Evolutionary conservation across 257 asterid species (phyloP), one percentile per base, ranked within the genome.

Genomic region (Plectranthus barbatus): DNA sequence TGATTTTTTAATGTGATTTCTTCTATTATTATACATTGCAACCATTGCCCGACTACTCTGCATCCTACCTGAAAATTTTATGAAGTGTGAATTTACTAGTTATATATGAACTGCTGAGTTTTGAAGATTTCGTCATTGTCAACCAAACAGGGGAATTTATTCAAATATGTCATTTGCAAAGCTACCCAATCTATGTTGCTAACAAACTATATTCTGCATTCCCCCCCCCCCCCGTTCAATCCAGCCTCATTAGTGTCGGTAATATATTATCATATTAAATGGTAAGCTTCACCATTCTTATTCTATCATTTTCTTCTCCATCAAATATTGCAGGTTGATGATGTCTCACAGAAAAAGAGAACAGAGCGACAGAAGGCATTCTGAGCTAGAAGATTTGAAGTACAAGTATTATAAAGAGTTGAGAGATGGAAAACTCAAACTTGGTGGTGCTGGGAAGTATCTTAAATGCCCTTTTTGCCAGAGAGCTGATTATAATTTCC

Each of bases 401-500:
- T 31, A 82, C 21, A 76, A 52, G 62, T 83, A 74, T 64, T 91
- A 81, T 50, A 72, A 47, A 49, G 88, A 84, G 13, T 72, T 91
- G 68, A 84, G 82, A 60, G 84, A 84, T 62, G 79, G 61, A 72
- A 76, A 29, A 37, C 71, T 81, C 60, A 83, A 67, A 68, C 66
- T 84, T 49, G 67, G 47, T 52, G 72, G 82, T 58, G 61, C 80
- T 71, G 88, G 88, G 51, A 75, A 68, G 65, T 70, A 81, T 60
- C 68, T 78, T 29, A 24, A 23, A 5, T 91, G 96, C 76, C 98
- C 96, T 14, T 86, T 69, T 51, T 91, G 98, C 60, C 68, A 11
- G 62, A 74, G 75, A 69, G 72, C 49, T 59, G 95, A 87, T 15
- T 87, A 91, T 71, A 67, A 63, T 33, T 15, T 74, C 46, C 29